A percentile compares a stretch with the other conserved stretches of the same genome.
Evolutionary conservation across 208 protist genomes (phyloP).

Genomic region (Acanthamoeba castellanii): DNA sequence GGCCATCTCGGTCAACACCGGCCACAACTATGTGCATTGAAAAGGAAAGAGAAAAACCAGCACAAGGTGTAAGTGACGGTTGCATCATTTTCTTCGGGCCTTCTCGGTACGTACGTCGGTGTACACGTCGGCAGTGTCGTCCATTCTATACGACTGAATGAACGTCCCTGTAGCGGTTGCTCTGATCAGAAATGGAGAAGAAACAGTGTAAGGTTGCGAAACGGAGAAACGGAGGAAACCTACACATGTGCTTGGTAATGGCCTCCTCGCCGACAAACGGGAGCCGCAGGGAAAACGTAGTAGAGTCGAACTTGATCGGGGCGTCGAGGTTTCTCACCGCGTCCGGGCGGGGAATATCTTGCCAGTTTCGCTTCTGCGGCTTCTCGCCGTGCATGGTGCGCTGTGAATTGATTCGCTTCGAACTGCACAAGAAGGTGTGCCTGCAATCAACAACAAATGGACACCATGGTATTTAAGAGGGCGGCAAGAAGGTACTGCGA

Average conservation of each 20-base stretch:
- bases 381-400: background rate
- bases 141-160: background rate
- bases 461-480: too few relatives aligned
- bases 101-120: background rate
- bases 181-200: background rate
- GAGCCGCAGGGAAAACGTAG: background rate
- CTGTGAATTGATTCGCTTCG: background rate
- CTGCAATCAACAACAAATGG: too few relatives aligned
- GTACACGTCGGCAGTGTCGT: background rate
- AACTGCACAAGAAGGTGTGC: background rate
- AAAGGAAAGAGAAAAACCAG: too few relatives aligned
- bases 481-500: too few relatives aligned
- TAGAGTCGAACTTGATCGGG: background rate
- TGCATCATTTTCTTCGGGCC: background rate
- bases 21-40: background rate
- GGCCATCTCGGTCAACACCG: background rate
- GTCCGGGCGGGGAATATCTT: background rate
- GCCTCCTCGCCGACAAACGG: background rate
- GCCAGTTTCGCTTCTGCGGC: background rate
- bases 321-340: background rate
- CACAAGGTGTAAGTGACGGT: background rate
- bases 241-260: background rate
- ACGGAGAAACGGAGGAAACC: background rate
- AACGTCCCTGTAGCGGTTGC: background rate
- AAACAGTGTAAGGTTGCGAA: too few relatives aligned